A percentile compares a stretch with the other conserved stretches of the same genome.
Conservation (phyloP, 2,329 filamentous ascomycete genomes). For the Talaromyces sp. region DNA sequence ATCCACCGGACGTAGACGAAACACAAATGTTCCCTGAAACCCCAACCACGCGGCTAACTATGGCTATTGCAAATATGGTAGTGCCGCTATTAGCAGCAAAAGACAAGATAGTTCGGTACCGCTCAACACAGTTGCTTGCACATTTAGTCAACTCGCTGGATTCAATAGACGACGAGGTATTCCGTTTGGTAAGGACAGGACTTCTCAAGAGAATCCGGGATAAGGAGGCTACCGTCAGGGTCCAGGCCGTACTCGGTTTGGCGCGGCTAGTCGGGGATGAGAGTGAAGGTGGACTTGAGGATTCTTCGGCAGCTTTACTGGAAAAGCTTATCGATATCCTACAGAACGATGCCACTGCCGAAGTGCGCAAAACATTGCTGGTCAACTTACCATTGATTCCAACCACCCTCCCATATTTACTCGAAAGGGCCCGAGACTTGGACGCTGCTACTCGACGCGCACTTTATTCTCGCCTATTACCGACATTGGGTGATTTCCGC, state of each 20-base stretch:
- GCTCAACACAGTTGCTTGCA: conserved; percentile 82
- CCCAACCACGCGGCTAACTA: conserved; percentile 72
- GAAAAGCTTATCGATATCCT: conserved; percentile 81
- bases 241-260: conserved; percentile 88
- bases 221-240: conserved; percentile 86
- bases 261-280: conserved; percentile 75
- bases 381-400: conserved; percentile 85
- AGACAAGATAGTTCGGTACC: conserved; percentile 87
- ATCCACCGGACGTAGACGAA: conserved; percentile 60
- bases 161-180: conserved; percentile 86
- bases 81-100: conserved; percentile 76
- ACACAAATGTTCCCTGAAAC: conserved; percentile 72
- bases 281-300: conserved; percentile 61
- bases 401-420: conserved; percentile 73
- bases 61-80: conserved; percentile 65
- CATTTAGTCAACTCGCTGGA: conserved; percentile 91
- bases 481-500: conserved; percentile 86
- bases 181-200: conserved; percentile 71
- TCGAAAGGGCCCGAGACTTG: conserved; percentile 85
- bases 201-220: conserved; percentile 83
- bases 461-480: conserved; percentile 80
- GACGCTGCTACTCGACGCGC: conserved; percentile 78
- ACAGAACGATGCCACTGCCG: conserved; percentile 89
- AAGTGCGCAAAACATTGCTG: conserved; percentile 82
- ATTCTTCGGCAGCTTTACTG: conserved; percentile 63